These are phyloP conservation scores for Claviceps fusiformis DNA, from an alignment of 2,329 filamentous ascomycete genomes.

Conservation along the genomic window DNA sequence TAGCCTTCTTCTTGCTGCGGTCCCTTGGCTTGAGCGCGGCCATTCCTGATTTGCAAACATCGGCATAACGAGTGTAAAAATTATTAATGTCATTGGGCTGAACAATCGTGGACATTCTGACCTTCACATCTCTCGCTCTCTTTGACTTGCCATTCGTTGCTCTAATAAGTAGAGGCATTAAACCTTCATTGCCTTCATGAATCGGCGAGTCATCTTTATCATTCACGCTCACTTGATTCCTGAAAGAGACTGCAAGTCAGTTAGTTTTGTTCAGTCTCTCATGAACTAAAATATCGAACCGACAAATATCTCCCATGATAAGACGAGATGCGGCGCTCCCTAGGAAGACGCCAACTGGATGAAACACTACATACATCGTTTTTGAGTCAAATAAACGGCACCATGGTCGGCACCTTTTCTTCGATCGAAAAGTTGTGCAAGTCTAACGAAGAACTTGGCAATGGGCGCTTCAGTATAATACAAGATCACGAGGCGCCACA, in stretches of 20 bases:
- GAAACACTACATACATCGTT: conserved; percentile 44
- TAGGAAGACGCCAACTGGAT: background rate
- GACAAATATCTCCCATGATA: background rate
- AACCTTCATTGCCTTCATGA: conserved; percentile 21
- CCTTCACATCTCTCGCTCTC: conserved; percentile 39
- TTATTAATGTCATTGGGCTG: conserved; percentile 58
- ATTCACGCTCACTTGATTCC: background rate
- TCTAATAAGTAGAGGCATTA: conserved; percentile 64
- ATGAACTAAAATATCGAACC: background rate
- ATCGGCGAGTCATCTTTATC: conserved; percentile 27
- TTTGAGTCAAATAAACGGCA: conserved; percentile 62
- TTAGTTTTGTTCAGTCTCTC: background rate
- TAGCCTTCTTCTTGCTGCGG: conserved; percentile 71
- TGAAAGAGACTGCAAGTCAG: background rate
- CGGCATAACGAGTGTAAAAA: conserved; percentile 79
- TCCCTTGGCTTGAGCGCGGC: conserved; percentile 82
- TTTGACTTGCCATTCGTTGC: conserved; percentile 68
- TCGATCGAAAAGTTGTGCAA: conserved; percentile 53
- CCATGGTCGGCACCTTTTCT: conserved; percentile 59
- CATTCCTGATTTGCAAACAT: conserved; percentile 85
- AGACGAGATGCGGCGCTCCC: background rate
- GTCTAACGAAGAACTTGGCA: conserved; percentile 56
- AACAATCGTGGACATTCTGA: conserved; percentile 76
- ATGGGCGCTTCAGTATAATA: background rate
- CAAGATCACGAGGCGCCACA: background rate